These are phyloP conservation scores for Capsicum chinense DNA, from an alignment of 257 asterid genomes.

Conservation along the genomic window DNA sequence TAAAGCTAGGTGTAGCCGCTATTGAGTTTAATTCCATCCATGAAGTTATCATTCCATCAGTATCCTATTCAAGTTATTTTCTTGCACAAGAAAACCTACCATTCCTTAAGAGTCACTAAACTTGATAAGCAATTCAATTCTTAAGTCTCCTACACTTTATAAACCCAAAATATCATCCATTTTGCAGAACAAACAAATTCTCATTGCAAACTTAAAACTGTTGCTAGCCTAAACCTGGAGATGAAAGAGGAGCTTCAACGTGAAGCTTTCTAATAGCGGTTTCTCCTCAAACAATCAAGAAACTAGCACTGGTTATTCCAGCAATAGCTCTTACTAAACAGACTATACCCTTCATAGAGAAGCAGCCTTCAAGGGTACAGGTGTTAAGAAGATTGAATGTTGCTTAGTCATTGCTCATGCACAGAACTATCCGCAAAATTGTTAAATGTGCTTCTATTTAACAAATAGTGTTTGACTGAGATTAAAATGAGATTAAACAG, in stretches of 20 bases:
- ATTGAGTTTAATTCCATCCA: not conserved
- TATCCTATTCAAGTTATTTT: not conserved
- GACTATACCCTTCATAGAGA: not conserved
- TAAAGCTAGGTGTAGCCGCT: slow-evolving; percentile 6
- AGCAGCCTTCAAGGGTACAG: not conserved
- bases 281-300: not conserved
- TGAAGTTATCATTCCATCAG: not conserved
- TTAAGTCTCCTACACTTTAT: not conserved
- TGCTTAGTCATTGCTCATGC: not conserved
- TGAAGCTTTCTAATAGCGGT: not conserved
- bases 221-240: not conserved
- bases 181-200: not conserved
- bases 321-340: not conserved
- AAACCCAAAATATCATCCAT: not conserved
- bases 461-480: not conserved
- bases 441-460: not conserved
- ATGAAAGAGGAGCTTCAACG: not conserved
- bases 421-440: not conserved
- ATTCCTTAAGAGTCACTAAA: not conserved
- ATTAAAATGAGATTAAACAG: not conserved
- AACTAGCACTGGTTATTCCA: not conserved
- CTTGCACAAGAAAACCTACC: not conserved
- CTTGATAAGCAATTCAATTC: not conserved
- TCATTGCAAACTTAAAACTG: not conserved
- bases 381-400: not conserved